Percentiles rank a stretch among this genome's conserved stretches.
phyloP scores from a whole-genome alignment of 768 basidiomycete genomes.

The Boletus rufocinnamomeus region DNA sequence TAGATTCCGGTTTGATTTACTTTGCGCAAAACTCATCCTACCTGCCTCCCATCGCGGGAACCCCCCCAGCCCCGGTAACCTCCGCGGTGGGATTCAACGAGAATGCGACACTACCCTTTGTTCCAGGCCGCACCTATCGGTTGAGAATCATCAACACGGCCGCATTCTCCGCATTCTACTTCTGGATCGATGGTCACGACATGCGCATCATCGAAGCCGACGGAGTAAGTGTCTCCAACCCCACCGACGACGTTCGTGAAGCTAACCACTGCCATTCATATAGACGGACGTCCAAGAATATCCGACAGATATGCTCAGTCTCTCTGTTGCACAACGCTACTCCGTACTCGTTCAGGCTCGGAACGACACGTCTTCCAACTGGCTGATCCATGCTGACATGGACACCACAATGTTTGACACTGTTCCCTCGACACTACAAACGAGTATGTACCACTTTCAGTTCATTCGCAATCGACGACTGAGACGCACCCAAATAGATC shows the following conservation, averaged over 20 bases:
- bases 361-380: conserved; percentile 83
- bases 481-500: conserved; percentile 46
- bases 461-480: not conserved
- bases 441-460: conserved; percentile 52
- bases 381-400: conserved; percentile 90
- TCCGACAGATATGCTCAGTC: conserved; percentile 66
- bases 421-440: conserved; percentile 68
- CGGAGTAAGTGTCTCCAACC: conserved; percentile 52
- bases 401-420: conserved; percentile 88
- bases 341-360: conserved; percentile 90
- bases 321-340: conserved; percentile 91
- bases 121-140: conserved; percentile 85
- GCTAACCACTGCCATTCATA: not conserved
- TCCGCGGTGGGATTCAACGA: conserved; percentile 80
- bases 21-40: conserved; percentile 77
- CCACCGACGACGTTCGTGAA: not conserved
- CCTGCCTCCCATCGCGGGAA: conserved; percentile 57
- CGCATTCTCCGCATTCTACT: conserved; percentile 74
- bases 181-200: conserved; percentile 88
- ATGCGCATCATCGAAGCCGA: conserved; percentile 86
- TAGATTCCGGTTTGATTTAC: conserved; percentile 83
- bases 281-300: conserved; percentile 79
- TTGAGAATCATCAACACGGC: conserved; percentile 85
- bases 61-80: conserved; percentile 46
- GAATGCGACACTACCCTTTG: conserved; percentile 81